Conservation (phyloP, 2,329 filamentous ascomycete species). For the Lecanicillium sp. region DNA sequence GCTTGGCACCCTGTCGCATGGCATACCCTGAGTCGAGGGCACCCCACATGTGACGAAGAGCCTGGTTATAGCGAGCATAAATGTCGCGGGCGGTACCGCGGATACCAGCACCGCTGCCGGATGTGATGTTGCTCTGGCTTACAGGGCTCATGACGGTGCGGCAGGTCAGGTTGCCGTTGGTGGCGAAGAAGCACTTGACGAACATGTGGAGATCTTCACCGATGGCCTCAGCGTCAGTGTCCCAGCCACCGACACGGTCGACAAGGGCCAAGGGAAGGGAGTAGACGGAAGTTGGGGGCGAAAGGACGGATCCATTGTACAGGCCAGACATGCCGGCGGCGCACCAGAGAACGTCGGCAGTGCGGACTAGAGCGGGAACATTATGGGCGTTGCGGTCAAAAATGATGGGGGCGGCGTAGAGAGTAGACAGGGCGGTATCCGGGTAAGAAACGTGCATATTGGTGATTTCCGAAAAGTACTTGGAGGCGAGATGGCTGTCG, state of each 20-base stretch:
- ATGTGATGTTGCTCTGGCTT: conserved; percentile 66
- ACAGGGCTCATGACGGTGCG: conserved; percentile 61
- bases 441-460: conserved; percentile 56
- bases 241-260: conserved; percentile 67
- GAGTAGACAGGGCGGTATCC: conserved; percentile 53
- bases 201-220: conserved; percentile 75
- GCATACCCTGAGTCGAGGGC: conserved; percentile 63
- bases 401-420: conserved; percentile 66
- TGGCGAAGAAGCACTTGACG: conserved; percentile 69
- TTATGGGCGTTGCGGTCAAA: conserved; percentile 68
- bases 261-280: conserved; percentile 61
- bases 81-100: conserved; percentile 52
- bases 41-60: conserved; percentile 71
- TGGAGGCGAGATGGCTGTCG: conserved; percentile 63
- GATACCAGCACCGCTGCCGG: conserved; percentile 44
- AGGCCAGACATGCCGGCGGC: conserved; percentile 65
- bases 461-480: conserved; percentile 61
- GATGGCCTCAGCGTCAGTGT: conserved; percentile 63
- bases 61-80: conserved; percentile 63
- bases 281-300: conserved; percentile 69
- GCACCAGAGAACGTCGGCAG: conserved; percentile 67
- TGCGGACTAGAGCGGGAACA: conserved; percentile 61
- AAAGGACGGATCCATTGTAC: conserved; percentile 56
- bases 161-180: conserved; percentile 62
- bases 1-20: conserved; percentile 50